phyloP scores from a whole-genome alignment of 2,329 filamentous ascomycete species.

The Cordyceps militaris region DNA sequence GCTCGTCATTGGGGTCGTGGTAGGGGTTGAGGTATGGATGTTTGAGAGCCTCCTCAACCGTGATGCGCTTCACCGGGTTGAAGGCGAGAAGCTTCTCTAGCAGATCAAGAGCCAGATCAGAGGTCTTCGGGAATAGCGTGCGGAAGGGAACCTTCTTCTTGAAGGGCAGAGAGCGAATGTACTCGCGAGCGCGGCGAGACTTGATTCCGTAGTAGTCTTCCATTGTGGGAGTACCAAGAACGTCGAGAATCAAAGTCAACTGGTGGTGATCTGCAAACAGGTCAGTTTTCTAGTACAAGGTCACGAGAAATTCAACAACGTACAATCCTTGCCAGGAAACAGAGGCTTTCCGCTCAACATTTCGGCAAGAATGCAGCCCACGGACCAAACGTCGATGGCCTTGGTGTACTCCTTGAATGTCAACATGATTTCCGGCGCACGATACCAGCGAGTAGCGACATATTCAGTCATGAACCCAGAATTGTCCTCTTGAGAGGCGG shows the following conservation, averaged over 20 bases:
- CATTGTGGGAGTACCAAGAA: conserved; percentile 97
- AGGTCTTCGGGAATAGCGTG: conserved; percentile 97
- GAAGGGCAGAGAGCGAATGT: conserved; percentile 95
- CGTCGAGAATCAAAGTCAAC: conserved; percentile 91
- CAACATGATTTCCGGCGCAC: conserved; percentile 98
- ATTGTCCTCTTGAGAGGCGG: conserved; percentile 96
- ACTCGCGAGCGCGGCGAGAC: conserved; percentile 91
- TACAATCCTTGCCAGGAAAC: conserved; percentile 98
- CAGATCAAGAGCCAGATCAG: conserved; percentile 87
- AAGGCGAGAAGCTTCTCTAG: conserved; percentile 94
- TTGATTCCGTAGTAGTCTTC: conserved; percentile 99
- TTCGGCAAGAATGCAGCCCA: conserved; percentile 95
- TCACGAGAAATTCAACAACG: conserved; percentile 33
- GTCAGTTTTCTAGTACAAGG: not conserved
- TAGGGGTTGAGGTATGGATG: conserved; percentile 98
- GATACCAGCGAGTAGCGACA: conserved; percentile 97
- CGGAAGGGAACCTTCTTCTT: conserved; percentile 99
- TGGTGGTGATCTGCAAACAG: conserved; percentile 77
- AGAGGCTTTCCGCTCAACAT: conserved; percentile 98
- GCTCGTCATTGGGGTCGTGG: conserved; percentile 97
- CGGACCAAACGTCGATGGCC: conserved; percentile 98
- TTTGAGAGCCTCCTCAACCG: conserved; percentile 92
- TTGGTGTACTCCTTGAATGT: conserved; percentile 99
- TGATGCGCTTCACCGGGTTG: conserved; percentile 98
- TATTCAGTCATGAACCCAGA: conserved; percentile 99